These are phyloP conservation scores for Hymenoscyphus fructigenus DNA, from an alignment of 2,329 filamentous ascomycete genomes.

Conservation along the genomic window DNA sequence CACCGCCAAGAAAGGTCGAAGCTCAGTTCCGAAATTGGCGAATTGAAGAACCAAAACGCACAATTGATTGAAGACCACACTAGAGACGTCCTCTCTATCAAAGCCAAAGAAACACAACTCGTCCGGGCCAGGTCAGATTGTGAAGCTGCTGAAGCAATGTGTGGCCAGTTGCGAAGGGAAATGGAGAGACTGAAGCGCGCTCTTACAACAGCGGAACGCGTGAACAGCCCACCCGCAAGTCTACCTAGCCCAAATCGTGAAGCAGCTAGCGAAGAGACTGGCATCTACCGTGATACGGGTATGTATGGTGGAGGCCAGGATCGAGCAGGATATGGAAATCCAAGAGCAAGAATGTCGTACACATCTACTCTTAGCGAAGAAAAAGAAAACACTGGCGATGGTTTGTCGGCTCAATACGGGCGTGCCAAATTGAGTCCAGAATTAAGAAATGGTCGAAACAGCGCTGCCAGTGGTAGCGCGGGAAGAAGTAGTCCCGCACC, in stretches of 20 bases:
- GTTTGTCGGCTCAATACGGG: constrained; percentile 28
- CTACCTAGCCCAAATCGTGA: constrained; percentile 43
- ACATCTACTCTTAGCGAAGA: constrained; percentile 69
- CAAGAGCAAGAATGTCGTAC: constrained; percentile 50
- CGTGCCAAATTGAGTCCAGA: constrained; percentile 36
- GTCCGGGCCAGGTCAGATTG: constrained; percentile 88
- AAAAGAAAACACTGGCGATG: constrained; percentile 66
- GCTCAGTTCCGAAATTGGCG: constrained; percentile 82
- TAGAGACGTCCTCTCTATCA: constrained; percentile 90
- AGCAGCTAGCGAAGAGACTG: constrained; percentile 57
- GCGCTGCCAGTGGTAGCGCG: constrained; percentile 34
- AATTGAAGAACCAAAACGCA: constrained; percentile 95
- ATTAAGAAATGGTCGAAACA: constrained; percentile 33
- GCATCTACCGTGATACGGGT: constrained; percentile 55
- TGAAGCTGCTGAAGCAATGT: constrained; percentile 82
- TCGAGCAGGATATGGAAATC: constrained; percentile 26
- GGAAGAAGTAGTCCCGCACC: constrained; percentile 35
- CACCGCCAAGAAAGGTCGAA: constrained; percentile 78
- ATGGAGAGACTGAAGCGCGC: constrained; percentile 93
- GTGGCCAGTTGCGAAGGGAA: constrained; percentile 81
- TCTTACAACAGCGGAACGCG: constrained; percentile 59
- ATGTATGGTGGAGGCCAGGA: constrained; percentile 33
- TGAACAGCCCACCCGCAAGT: constrained; percentile 39
- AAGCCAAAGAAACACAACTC: constrained; percentile 96
- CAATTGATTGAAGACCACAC: constrained; percentile 97